Evolutionary conservation across 2,329 filamentous ascomycete species (phyloP).

Genomic region (Arthrobotrys entomopaga): DNA sequence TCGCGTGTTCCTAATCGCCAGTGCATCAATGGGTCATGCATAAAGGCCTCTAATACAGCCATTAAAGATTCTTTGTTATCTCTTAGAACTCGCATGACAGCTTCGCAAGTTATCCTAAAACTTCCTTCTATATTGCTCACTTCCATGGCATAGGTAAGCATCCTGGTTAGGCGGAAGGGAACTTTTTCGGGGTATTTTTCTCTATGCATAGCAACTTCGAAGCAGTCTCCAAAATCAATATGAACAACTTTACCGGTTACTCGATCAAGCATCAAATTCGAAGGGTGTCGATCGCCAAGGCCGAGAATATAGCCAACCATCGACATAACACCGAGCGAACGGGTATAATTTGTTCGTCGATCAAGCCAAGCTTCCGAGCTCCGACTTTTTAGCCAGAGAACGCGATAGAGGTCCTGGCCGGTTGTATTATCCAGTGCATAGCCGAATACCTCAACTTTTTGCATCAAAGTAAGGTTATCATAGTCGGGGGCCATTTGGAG

Average conservation of each 20-base stretch:
- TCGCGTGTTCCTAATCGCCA: conserved; percentile 75
- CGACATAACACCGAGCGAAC: conserved; percentile 98
- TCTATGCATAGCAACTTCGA: conserved; percentile 98
- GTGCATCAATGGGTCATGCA: conserved; percentile 97
- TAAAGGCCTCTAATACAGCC: conserved; percentile 98
- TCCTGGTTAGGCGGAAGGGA: conserved; percentile 95
- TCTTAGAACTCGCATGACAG: conserved; percentile 94
- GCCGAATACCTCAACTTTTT: conserved; percentile 99
- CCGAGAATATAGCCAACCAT: conserved; percentile 99
- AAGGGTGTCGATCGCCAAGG: conserved; percentile 94
- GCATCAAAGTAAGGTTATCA: conserved; percentile 98
- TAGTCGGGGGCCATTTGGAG: conserved; percentile 99
- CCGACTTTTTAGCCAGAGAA: conserved; percentile 98
- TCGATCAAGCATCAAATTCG: conserved; percentile 95
- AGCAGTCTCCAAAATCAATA: conserved; percentile 99
- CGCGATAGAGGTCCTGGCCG: conserved; percentile 95
- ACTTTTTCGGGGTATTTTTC: conserved; percentile 99
- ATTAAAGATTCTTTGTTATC: conserved; percentile 99
- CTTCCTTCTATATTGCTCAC: conserved; percentile 99
- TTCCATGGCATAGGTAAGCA: conserved; percentile 99
- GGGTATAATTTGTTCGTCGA: conserved; percentile 96
- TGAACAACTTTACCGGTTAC: conserved; percentile 97
- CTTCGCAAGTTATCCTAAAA: conserved; percentile 97
- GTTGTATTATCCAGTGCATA: conserved; percentile 99
- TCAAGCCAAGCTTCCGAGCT: conserved; percentile 98